Percentiles rank a stretch among this genome's conserved stretches.
These are phyloP conservation scores for Bremia lactucae DNA, from an alignment of 352 stramenopile genomes.

Conservation along the genomic window DNA sequence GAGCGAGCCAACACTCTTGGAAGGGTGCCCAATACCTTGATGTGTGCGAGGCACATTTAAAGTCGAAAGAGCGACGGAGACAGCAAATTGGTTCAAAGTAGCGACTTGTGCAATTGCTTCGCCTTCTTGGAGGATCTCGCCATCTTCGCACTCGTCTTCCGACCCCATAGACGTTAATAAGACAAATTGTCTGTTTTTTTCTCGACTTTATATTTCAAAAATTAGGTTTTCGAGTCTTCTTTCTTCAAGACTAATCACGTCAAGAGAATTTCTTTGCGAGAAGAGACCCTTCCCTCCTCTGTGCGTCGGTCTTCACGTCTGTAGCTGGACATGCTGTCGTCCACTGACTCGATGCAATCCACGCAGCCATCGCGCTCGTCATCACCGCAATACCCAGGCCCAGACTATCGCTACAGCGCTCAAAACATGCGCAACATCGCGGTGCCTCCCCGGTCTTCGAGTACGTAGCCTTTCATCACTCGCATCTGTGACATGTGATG, in stretches of 20 bases:
- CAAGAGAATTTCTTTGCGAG: slow-evolving; percentile 6
- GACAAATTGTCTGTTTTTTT: too few species aligned
- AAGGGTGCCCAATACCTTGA: background rate
- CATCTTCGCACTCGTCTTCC: slow-evolving; percentile 52
- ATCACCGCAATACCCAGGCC: slow-evolving; percentile 2
- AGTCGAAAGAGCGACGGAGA: background rate
- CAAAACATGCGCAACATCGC: slow-evolving; percentile 10
- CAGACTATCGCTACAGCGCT: slow-evolving; percentile 1
- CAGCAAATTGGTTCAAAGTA: background rate
- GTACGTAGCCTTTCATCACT: background rate
- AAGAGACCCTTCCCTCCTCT: slow-evolving; percentile 1
- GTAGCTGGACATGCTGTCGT: slow-evolving; percentile 17
- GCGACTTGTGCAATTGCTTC: slow-evolving; percentile 24
- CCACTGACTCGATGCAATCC: slow-evolving; percentile 2
- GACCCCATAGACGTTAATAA: too few species aligned
- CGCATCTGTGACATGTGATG: background rate
- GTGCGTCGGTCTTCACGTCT: background rate
- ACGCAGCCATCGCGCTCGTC: background rate
- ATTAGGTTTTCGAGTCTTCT: too few species aligned
- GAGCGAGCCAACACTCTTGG: slow-evolving; percentile 5
- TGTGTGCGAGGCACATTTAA: background rate
- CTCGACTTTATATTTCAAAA: too few species aligned
- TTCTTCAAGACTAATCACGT: too few species aligned
- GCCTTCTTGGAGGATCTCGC: slow-evolving; percentile 63
- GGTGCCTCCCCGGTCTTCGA: slow-evolving; percentile 6